Conservation (phyloP, 139 green algal genomes). For the Picochlorum sp. region DNA sequence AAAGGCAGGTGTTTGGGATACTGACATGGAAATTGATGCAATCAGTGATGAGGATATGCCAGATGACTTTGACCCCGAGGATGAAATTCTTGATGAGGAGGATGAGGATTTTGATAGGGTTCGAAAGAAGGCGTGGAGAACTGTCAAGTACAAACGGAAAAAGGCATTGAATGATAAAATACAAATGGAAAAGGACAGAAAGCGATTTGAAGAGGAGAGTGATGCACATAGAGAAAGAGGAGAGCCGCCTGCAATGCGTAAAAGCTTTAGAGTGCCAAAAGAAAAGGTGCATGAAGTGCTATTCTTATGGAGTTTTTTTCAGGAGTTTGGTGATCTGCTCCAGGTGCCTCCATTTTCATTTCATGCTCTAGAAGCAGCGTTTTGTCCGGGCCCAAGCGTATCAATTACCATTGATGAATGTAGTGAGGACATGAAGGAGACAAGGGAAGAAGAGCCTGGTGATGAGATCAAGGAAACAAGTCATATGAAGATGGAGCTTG, state of each 20-base stretch:
- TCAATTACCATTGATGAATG: not conserved
- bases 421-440: not conserved
- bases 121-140: constrained; percentile 10
- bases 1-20: not conserved
- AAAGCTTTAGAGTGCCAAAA: constrained; percentile 35
- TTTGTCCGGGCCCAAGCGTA: constrained; percentile 47
- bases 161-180: constrained; percentile 5
- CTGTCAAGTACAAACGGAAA: constrained; percentile 10
- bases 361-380: constrained; percentile 54
- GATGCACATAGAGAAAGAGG: constrained; percentile 41
- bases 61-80: constrained; percentile 11
- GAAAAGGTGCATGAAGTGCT: constrained; percentile 51
- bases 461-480: not conserved
- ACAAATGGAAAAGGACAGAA: constrained; percentile 11
- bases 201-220: constrained; percentile 19
- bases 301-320: constrained; percentile 54
- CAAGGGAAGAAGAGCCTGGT: not conserved
- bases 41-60: constrained; percentile 25
- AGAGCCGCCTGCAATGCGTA: constrained; percentile 30
- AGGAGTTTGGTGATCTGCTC: constrained; percentile 51
- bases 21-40: not conserved
- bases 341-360: constrained; percentile 60
- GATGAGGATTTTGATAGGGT: not conserved
- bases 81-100: constrained; percentile 16
- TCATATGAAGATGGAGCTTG: not conserved